Conservation (phyloP, 208 protist species). For the Sergeia podlipaevii region DNA sequence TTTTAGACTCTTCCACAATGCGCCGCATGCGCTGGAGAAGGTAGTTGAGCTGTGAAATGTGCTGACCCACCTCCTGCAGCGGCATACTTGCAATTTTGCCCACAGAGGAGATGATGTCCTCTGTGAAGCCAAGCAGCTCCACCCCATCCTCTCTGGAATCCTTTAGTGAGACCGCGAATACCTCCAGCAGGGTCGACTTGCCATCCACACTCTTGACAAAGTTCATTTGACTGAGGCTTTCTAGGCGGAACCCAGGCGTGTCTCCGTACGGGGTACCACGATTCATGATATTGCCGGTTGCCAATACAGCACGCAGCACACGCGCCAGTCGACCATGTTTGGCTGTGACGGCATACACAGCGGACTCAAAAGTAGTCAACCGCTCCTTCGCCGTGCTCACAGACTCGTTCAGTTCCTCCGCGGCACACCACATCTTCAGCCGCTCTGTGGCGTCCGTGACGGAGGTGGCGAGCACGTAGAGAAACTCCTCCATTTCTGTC, state of each 20-base stretch:
- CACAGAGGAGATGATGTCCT: conserved; percentile 45
- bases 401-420: conserved; percentile 44
- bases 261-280: conserved; percentile 52
- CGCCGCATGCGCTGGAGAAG: conserved; percentile 72
- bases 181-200: conserved; percentile 69
- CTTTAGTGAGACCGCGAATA: conserved; percentile 46
- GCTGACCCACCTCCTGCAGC: conserved; percentile 55
- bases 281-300: conserved; percentile 77
- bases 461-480: conserved; percentile 46
- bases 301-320: conserved; percentile 45
- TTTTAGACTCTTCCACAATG: conserved; percentile 47
- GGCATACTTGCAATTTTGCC: conserved; percentile 22
- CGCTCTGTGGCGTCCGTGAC: conserved; percentile 64
- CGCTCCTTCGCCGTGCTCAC: conserved; percentile 28
- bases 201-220: conserved; percentile 72
- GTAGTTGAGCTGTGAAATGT: conserved; percentile 58
- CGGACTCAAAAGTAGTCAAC: conserved; percentile 46
- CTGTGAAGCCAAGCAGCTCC: conserved; percentile 40
- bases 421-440: conserved; percentile 55
- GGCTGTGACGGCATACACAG: conserved; percentile 31
- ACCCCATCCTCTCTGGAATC: conserved; percentile 10
- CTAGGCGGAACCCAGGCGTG: conserved; percentile 63
- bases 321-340: conserved; percentile 48
- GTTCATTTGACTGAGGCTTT: conserved; percentile 64
- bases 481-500: conserved; percentile 59